Base-by-base conservation (phyloP, 148 eudicot species). In the Tetragonia tetragonoides region DNA sequence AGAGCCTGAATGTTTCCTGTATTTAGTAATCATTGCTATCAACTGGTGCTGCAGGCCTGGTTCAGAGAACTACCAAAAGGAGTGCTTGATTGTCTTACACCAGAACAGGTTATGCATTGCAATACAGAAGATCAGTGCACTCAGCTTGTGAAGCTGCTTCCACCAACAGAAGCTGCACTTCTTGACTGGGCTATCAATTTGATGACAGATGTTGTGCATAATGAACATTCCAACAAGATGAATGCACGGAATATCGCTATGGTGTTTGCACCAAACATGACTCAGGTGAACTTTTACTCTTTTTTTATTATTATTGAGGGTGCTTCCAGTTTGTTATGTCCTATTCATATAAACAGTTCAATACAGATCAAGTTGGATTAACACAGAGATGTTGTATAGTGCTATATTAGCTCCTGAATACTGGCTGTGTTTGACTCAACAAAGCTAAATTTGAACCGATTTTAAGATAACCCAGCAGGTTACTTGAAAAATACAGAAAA, bases 221-320 rank as follows among this genome's bases (percentile, higher is more conserved):
- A 87, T 70, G 91, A 92, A 71, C 82, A 77, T n/a, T 75, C 73
- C 49, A 94, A 94, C 85, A 92, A 94, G 88, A 94, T 94, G 98
- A 94, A 92, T 75, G 90, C 98, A 8, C 87, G 94, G 40, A 94
- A 94, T 80, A 89, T 92, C 67, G 92, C 98, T 7, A 92, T 94
- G 98, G 97, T 94, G 41, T 94, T 92, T 77, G 97, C 98, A n/a
- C 98, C 98, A 18, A 94, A 94, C 82, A 94, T 94, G 98, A 94
- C 97, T 81, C 93, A 94, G 98, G 98, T 94, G 59, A 11, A 53
- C 51, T 21, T 21, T 20, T n/a, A 63, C 49, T 60, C 5, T 61
- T 54, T 21, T 21, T 68, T 6, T n/a, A n/a, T 54, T 44, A 8
- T 72, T 66, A 15, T 47, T 54, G 11, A 16, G 8, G 1, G 12